Base-by-base conservation (phyloP, 2,329 filamentous ascomycete genomes). In the Fusarium albosuccineum region DNA sequence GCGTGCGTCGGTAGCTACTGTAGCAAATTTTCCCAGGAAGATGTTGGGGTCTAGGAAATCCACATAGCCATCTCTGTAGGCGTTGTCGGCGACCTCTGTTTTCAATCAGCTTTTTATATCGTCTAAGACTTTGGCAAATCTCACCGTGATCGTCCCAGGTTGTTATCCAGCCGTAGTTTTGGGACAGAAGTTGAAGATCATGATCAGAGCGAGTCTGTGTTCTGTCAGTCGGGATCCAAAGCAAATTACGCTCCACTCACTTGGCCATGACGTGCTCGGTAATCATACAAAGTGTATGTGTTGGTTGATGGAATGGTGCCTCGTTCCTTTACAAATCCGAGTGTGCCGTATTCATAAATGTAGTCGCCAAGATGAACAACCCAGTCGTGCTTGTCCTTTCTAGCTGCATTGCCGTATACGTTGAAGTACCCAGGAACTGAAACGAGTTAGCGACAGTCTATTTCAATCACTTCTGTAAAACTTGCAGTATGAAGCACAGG, bases 131-230 rank as follows among this genome's bases (percentile, higher is more conserved):
- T 17, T 10, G 6, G 16, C 17, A 41, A 26, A 22, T 26, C 13
- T 9, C 14, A 52, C 54, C 54, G 3, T 57, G 54, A 8, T 57
- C 54, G 5, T 57, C 54, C 54, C 54, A 57, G 2, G 54, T 57
- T 7, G 54, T 30, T 3, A 57, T 57, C 54, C 54, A 57, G 8
- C 45, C 54, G 11, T 45, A 57, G 10, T 36, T 57, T 16, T 53
- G 14, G 0, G 54, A 17, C 17, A 57, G 11, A 1, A 57, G 10
- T 53, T 57, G 54, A 7, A 57, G 30, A 30, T 57, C 45, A 1
- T 45, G 29, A 9, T 57, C 54, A 9, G 54, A 41, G 1, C 54
- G 54, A 11, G 51, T 45, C 54, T 57, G 22, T 22, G 22, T 22
- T 22, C 22, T 22, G 22, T 22, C 22, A 22, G 22, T 22, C 22